Base-by-base conservation (phyloP, 495 filamentous ascomycete species). In the Penicillium robsamsonii region DNA sequence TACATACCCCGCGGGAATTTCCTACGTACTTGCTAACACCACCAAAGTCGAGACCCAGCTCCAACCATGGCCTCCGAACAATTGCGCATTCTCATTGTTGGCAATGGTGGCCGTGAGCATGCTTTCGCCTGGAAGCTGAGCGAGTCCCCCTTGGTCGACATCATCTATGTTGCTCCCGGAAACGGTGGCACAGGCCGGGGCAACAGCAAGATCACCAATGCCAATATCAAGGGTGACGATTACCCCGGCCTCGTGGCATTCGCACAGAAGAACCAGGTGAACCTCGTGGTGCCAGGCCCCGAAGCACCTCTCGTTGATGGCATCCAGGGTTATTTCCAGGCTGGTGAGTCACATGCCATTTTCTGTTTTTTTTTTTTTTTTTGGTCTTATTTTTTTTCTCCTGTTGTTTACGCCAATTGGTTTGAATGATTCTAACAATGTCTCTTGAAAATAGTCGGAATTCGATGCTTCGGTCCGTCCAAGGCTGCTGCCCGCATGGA, bases 241-340 rank as follows among this genome's bases (percentile, higher is more conserved):
- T 96, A 91, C 68, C 78, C 87, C 1, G 83, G 75, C 8, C 84
- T 98, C 8, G 87, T 95, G 20, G 74, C 78, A 17, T 83, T 95
- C 43, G 91, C 94, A 0, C 77, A 84, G 65, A 75, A 84, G 59
- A 81, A 90, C 57, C 70, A 77, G 27, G 75, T 97, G 69, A 95
- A 95, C 68, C 80, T 97, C 24, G 87, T 96, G 0, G 83, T 98
- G 15, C 91, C 91, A 4, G 94, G 94, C 4, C 94, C 94, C 11
- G 94, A 98, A 73, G 90, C 87, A 6, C 93, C 94, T 10, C 79
- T 98, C n/a, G 94, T 97, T 12, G 91, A 87, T 59, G 94, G 94
- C 25, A 87, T 97, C 46, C 86, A 88, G 58, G 86, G 84, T 58
- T 88, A 87, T 74, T 97, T 98, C 78, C 78, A 85, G 66, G 80